phyloP scores from a whole-genome alignment of 164 flowering plant genomes.

The Kingdonia uniflora region DNA sequence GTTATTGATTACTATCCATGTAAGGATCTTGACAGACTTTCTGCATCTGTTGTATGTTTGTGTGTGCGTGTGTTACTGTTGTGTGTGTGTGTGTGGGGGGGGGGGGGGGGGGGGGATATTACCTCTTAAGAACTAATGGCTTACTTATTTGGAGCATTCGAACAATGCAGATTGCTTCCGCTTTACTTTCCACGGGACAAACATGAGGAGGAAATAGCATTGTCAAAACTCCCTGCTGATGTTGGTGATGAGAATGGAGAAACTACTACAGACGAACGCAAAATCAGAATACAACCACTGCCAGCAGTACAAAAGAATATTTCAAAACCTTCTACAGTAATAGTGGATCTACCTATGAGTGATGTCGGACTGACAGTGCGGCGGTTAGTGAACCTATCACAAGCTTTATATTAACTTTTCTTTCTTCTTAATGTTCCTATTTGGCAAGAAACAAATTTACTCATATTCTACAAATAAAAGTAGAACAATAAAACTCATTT shows the following conservation, averaged over 20 bases:
- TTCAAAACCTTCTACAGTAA: slow-evolving; percentile 33
- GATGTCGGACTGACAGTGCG: slow-evolving; percentile 54
- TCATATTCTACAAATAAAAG: no score
- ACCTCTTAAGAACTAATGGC: no score
- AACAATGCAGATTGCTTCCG: slow-evolving; percentile 71
- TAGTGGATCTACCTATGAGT: slow-evolving; percentile 54
- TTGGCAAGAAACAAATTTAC: no score
- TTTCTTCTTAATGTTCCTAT: neutral
- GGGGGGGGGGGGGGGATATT: no score
- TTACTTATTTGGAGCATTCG: no score
- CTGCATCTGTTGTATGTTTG: no score
- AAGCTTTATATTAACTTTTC: neutral
- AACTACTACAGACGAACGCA: slow-evolving; percentile 85
- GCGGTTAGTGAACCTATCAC: slow-evolving; percentile 38
- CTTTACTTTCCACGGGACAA: slow-evolving; percentile 97
- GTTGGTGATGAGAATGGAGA: slow-evolving; percentile 99
- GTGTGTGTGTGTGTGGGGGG: no score
- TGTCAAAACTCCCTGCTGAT: slow-evolving; percentile 96
- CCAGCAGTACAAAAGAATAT: slow-evolving; percentile 43
- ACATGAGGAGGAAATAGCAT: slow-evolving; percentile 83
- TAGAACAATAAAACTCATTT: no score
- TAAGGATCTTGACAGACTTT: no score
- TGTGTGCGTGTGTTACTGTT: no score
- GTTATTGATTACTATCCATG: no score
- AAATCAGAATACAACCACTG: slow-evolving; percentile 89